Evolutionary conservation across 169 alveolate species (phyloP).

Genomic region (Amoebophrya sp.): DNA sequence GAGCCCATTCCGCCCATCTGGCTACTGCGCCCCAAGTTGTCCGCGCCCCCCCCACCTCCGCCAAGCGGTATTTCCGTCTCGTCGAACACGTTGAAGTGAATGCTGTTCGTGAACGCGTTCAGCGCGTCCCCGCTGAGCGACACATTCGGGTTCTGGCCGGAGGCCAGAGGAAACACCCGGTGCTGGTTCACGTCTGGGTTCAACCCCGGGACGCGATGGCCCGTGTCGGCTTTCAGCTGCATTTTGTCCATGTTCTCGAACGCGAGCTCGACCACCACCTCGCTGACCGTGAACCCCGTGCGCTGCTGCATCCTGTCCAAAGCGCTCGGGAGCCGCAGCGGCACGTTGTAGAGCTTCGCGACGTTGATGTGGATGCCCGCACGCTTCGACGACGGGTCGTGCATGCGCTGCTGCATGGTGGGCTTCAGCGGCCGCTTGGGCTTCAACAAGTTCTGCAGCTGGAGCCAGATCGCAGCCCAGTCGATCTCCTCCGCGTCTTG

Average conservation of each 20-base stretch:
- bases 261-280: neutral
- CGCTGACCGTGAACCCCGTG: neutral
- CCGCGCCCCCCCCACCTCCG: neutral
- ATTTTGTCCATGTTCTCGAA: neutral
- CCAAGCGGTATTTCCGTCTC: neutral
- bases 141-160: neutral
- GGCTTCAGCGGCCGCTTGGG: neutral
- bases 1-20: too few species aligned
- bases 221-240: neutral
- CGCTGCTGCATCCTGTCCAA: neutral
- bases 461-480: neutral
- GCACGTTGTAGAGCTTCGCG: neutral
- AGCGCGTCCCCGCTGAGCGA: neutral
- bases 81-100: neutral
- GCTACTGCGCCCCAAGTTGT: too few species aligned
- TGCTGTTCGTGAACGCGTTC: neutral
- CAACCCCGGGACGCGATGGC: neutral
- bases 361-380: conserved; percentile 1
- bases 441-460: neutral
- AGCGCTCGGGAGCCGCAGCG: neutral
- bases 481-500: neutral
- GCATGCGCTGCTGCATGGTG: neutral
- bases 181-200: neutral
- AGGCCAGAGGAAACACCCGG: neutral
- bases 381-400: neutral